Conservation (phyloP, 495 filamentous ascomycete species). For the Podospora comata region DNA sequence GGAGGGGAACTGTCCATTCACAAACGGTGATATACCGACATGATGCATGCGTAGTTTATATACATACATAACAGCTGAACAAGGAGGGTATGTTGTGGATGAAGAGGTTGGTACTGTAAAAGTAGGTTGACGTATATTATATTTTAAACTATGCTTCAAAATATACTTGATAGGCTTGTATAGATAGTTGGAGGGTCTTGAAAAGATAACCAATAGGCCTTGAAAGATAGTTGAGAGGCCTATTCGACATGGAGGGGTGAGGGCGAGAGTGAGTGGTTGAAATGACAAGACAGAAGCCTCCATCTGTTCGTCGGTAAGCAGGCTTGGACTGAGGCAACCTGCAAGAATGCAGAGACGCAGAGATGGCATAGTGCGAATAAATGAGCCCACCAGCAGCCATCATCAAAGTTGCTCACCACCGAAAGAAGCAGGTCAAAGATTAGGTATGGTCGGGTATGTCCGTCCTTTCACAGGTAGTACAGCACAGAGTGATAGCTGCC, state of each 20-base stretch:
- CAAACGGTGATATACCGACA: background rate
- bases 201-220: no score
- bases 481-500: background rate
- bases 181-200: no score
- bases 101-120: no score
- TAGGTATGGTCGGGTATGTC: background rate
- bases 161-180: no score
- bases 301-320: background rate
- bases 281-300: background rate
- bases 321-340: background rate
- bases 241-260: background rate
- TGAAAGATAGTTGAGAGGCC: no score
- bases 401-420: background rate
- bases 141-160: no score
- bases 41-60: background rate
- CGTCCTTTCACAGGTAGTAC: background rate
- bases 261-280: background rate
- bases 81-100: background rate
- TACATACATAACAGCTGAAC: background rate
- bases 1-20: background rate
- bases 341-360: background rate
- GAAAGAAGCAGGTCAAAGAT: background rate
- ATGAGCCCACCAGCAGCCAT: background rate
- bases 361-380: background rate
- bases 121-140: no score